Evolutionary conservation across 768 basidiomycete species (phyloP).

Genomic region (Boletus tylopilopsis): DNA sequence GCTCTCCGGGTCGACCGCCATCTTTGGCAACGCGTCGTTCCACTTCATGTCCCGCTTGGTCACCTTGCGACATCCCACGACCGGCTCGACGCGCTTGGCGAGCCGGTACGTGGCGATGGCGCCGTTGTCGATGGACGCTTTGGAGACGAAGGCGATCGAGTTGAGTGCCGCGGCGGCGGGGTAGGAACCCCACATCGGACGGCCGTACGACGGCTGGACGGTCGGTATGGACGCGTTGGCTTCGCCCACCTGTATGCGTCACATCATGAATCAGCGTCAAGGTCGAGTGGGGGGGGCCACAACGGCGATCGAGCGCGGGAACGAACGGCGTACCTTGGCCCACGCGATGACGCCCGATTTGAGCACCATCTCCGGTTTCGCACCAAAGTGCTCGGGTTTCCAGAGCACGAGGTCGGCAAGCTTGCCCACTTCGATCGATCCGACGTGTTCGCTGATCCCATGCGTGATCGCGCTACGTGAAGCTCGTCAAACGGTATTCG

Average conservation of each 20-base stretch:
- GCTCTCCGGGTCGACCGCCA: conserved; percentile 89
- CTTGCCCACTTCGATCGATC: conserved; percentile 75
- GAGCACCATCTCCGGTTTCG: conserved; percentile 85
- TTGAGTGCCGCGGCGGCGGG: conserved; percentile 76
- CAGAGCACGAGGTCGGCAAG: conserved; percentile 87
- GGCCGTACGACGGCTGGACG: conserved; percentile 82
- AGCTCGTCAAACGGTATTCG: no score
- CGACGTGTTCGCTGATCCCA: conserved; percentile 69
- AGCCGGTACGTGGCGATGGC: conserved; percentile 64
- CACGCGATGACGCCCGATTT: conserved; percentile 93
- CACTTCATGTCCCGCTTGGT: conserved; percentile 92
- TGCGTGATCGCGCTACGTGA: no score
- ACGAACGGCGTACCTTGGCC: conserved; percentile 61
- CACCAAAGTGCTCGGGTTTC: conserved; percentile 71
- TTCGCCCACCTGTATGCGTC: conserved; percentile 80
- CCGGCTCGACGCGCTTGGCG: conserved; percentile 69
- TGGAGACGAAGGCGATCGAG: conserved; percentile 85
- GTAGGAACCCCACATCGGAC: conserved; percentile 92
- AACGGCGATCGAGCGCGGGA: no score
- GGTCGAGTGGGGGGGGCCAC: no score
- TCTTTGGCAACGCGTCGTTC: conserved; percentile 77
- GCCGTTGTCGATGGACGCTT: conserved; percentile 58
- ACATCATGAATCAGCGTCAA: no score
- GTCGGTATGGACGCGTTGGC: conserved; percentile 96
- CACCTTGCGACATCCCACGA: conserved; percentile 69